These are phyloP conservation scores for Populus deltoides DNA, from an alignment of 345 rosid genomes.

Conservation along the genomic window DNA sequence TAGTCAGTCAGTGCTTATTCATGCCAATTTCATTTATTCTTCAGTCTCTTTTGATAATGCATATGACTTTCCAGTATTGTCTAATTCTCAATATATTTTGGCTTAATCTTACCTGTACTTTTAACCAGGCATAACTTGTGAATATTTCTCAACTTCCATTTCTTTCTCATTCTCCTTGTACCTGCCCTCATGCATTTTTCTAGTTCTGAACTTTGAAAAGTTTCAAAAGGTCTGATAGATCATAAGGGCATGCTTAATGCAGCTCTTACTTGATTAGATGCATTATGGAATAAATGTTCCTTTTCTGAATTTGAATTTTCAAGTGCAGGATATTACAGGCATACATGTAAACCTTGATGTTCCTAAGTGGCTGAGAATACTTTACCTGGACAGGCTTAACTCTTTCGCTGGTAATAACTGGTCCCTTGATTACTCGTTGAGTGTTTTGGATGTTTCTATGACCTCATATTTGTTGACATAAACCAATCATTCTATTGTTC, in stretches of 20 bases:
- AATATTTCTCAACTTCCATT: not conserved
- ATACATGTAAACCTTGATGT: constrained; percentile 67
- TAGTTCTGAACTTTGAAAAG: not conserved
- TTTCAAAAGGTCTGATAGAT: not conserved
- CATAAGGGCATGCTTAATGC: not conserved
- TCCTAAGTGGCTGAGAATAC: constrained; percentile 69
- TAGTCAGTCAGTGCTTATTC: no score
- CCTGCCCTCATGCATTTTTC: not conserved
- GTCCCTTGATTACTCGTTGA: not conserved
- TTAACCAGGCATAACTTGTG: not conserved
- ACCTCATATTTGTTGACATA: not conserved
- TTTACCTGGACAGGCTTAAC: constrained; percentile 71
- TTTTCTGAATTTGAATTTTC: constrained; percentile 31
- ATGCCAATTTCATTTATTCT: no score
- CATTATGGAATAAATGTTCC: constrained; percentile 8
- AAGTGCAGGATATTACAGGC: constrained; percentile 74
- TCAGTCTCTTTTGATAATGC: no score
- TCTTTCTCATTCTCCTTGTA: not conserved
- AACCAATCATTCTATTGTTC: no score
- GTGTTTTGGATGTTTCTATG: not conserved
- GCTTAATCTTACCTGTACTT: no score
- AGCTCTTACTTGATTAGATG: not conserved
- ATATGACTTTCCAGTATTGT: not conserved
- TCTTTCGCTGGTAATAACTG: constrained; percentile 61
- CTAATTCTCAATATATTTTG: no score